phyloP scores from a whole-genome alignment of 371 early-diverging fungal species.

The Cokeromyces recurvatus region DNA sequence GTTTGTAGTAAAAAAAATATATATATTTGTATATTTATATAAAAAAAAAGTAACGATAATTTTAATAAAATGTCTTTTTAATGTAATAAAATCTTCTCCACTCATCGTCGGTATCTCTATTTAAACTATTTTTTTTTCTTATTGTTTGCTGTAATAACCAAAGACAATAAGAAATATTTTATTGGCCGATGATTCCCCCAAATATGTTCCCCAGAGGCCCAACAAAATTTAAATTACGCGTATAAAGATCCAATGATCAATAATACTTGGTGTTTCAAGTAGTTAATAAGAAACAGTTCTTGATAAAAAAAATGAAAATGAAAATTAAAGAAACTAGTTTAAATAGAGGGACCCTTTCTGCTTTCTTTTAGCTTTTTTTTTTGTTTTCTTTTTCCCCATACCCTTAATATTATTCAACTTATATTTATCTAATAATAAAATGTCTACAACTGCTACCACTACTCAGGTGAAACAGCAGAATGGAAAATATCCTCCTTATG shows the following conservation, averaged over 20 bases:
- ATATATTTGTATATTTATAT: too few relatives aligned
- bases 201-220: conserved; percentile 11
- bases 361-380: not conserved
- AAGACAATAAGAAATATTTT: too few relatives aligned
- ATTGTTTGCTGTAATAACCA: too few relatives aligned
- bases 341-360: not conserved
- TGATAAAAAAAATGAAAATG: too few relatives aligned
- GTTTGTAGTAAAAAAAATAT: not conserved
- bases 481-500: conserved; percentile 20
- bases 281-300: not conserved
- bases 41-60: too few relatives aligned
- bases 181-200: conserved; percentile 8
- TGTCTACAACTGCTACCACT: too few relatives aligned
- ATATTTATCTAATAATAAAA: too few relatives aligned
- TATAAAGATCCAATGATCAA: too few relatives aligned
- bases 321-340: too few relatives aligned
- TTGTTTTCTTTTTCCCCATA: not conserved
- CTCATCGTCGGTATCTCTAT: not conserved
- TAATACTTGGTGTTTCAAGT: not conserved
- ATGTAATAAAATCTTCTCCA: too few relatives aligned
- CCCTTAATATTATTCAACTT: not conserved
- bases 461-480: not conserved
- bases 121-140: not conserved
- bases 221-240: conserved; percentile 5
- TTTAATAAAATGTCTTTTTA: too few relatives aligned